Conservation (phyloP, 2,329 filamentous ascomycete genomes). For the Ophiosphaerella herpotricha region DNA sequence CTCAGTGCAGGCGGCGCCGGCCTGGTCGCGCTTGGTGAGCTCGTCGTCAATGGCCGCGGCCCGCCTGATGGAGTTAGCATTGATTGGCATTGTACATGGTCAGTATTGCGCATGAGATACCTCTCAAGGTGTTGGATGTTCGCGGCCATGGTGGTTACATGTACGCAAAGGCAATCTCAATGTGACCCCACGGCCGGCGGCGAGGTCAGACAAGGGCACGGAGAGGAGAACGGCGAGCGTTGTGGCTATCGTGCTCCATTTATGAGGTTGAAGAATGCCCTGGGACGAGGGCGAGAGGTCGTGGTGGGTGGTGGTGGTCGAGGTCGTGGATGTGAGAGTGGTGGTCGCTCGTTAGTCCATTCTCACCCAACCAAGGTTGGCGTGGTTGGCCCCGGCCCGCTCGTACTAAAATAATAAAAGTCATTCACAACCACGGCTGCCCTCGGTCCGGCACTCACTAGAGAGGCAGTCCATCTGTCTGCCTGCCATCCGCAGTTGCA, state of each 20-base stretch:
- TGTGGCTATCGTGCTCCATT: constrained; percentile 62
- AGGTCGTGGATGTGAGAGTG: no score
- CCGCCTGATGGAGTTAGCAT: constrained; percentile 28
- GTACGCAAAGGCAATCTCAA: constrained; percentile 21
- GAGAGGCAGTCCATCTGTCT: no score
- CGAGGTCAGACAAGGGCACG: constrained; percentile 63
- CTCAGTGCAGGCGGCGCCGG: constrained; percentile 55
- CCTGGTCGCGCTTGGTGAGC: constrained; percentile 55
- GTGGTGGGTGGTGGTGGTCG: constrained; percentile 9
- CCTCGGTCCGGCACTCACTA: neutral
- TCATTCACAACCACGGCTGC: no score
- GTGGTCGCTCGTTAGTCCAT: neutral
- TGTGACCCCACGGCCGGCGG: constrained; percentile 58
- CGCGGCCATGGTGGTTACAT: constrained; percentile 47
- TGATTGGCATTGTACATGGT: no score
- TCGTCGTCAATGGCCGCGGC: constrained; percentile 56
- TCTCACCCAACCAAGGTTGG: no score
- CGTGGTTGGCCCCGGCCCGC: no score
- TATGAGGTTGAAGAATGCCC: constrained; percentile 51
- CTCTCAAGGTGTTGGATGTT: constrained; percentile 57
- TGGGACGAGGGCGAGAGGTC: constrained; percentile 40
- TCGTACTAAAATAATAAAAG: no score
- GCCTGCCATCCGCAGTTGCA: constrained; percentile 8
- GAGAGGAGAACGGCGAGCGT: constrained; percentile 52
- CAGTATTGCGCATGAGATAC: constrained; percentile 36